Evolutionary conservation across 257 asterid genomes (phyloP).

Genomic region (Solanum corneliomulleri): DNA sequence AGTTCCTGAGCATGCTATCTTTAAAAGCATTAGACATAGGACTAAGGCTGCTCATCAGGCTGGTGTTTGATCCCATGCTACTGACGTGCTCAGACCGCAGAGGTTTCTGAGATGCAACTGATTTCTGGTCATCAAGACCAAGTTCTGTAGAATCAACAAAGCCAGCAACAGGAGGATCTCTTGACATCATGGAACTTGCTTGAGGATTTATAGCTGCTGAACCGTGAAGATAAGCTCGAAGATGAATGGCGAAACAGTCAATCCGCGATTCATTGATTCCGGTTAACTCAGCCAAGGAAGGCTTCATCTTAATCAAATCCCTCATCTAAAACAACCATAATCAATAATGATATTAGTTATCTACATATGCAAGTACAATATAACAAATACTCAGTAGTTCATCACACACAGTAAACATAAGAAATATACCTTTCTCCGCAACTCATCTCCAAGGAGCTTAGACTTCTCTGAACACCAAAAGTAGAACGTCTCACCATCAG

Average conservation of each 20-base stretch:
- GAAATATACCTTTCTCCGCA: slow-evolving; percentile 52
- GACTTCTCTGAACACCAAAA: slow-evolving; percentile 84
- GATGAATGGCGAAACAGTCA: slow-evolving; percentile 57
- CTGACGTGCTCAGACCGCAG: slow-evolving; percentile 30
- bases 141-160: slow-evolving; percentile 27
- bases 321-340: slow-evolving; percentile 44
- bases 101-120: slow-evolving; percentile 27
- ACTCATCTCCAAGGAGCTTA: slow-evolving; percentile 58
- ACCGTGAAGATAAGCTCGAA: slow-evolving; percentile 71
- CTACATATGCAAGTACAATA: not conserved
- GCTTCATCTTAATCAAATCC: slow-evolving; percentile 66
- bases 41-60: slow-evolving; percentile 46
- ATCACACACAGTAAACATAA: not conserved
- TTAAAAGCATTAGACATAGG: slow-evolving; percentile 54
- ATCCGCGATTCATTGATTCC: slow-evolving; percentile 81
- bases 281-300: slow-evolving; percentile 68
- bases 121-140: slow-evolving; percentile 23
- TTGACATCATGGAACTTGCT: slow-evolving; percentile 10
- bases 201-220: slow-evolving; percentile 29
- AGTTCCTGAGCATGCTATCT: slow-evolving; percentile 43
- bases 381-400: not conserved
- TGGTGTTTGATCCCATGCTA: slow-evolving; percentile 37
- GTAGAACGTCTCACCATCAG: slow-evolving; percentile 31
- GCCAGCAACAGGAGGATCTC: slow-evolving; percentile 18
- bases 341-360: not conserved